A percentile compares a stretch with the other conserved stretches of the same genome.
phyloP scores from a whole-genome alignment of 2,329 filamentous ascomycete species.

The Apiospora aurea region DNA sequence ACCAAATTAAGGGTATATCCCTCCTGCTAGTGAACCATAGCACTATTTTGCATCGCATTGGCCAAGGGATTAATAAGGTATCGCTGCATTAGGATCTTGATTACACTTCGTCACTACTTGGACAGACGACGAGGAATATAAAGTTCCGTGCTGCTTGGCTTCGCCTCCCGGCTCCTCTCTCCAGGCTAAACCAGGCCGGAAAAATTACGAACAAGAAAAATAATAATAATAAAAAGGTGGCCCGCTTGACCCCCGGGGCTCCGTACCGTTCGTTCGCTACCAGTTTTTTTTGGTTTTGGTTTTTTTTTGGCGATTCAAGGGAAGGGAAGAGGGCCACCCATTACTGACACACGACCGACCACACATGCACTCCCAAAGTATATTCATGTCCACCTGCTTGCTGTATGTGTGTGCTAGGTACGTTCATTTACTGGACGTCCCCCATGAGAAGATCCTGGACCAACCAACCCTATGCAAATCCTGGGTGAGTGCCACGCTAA shows the following conservation, averaged over 20 bases:
- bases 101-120: constrained; percentile 17
- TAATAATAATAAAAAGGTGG: no score
- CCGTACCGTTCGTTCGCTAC: background rate
- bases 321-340: background rate
- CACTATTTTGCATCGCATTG: background rate
- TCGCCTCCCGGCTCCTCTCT: background rate
- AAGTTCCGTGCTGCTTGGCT: background rate
- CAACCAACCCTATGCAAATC: background rate
- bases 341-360: constrained; percentile 8
- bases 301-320: background rate
- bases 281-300: no score
- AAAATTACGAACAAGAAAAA: no score
- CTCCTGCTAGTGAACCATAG: constrained; percentile 20
- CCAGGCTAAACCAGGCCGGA: background rate
- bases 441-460: background rate
- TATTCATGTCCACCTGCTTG: background rate
- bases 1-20: constrained; percentile 9
- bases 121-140: background rate
- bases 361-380: background rate
- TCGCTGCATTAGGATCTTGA: constrained; percentile 20
- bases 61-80: background rate
- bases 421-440: background rate
- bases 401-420: background rate
- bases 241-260: background rate
- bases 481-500: constrained; percentile 1